These are phyloP conservation scores for Pascua sp. DNA, from an alignment of 1,284 basidiomycete species.

Conservation along the genomic window DNA sequence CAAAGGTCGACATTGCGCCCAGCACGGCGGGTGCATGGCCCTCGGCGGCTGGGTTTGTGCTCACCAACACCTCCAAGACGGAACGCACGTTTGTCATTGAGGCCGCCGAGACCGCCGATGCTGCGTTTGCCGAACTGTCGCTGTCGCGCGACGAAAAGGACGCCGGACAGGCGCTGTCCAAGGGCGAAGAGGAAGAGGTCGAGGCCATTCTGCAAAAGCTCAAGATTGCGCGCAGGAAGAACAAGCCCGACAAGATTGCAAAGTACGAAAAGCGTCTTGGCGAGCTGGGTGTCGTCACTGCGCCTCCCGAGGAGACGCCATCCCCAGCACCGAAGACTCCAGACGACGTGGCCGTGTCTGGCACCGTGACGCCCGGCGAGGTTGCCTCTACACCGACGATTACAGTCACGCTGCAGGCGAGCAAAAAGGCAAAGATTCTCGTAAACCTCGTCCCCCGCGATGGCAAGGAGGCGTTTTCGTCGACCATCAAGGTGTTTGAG, in stretches of 20 bases:
- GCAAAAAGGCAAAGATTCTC: slow-evolving; percentile 41
- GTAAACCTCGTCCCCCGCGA: slow-evolving; percentile 28
- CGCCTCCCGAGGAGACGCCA: slow-evolving; percentile 9
- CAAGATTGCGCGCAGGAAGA: slow-evolving; percentile 54
- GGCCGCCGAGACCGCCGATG: slow-evolving; percentile 15
- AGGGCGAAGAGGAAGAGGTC: slow-evolving; percentile 54
- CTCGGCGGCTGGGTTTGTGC: slow-evolving; percentile 37
- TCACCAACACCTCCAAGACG: slow-evolving; percentile 52
- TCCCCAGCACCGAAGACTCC: not conserved
- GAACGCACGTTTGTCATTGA: slow-evolving; percentile 51
- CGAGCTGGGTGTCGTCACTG: slow-evolving; percentile 47
- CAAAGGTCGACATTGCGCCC: slow-evolving; percentile 20
- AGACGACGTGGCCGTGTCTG: not conserved
- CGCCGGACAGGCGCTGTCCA: slow-evolving; percentile 45
- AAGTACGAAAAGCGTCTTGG: slow-evolving; percentile 52
- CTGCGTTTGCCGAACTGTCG: slow-evolving; percentile 19
- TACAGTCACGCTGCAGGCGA: slow-evolving; percentile 35
- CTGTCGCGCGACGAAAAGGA: slow-evolving; percentile 43
- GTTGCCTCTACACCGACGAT: slow-evolving; percentile 4
- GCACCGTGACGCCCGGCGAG: slow-evolving; percentile 10
- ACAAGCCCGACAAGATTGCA: slow-evolving; percentile 53
- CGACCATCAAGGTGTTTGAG: slow-evolving; percentile 36
- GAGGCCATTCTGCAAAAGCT: slow-evolving; percentile 54
- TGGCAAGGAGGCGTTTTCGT: slow-evolving; percentile 7
- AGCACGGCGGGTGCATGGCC: slow-evolving; percentile 26